Conservation (phyloP, 202 grass and related monocot genomes). For the Schoenoplectus triqueter region DNA sequence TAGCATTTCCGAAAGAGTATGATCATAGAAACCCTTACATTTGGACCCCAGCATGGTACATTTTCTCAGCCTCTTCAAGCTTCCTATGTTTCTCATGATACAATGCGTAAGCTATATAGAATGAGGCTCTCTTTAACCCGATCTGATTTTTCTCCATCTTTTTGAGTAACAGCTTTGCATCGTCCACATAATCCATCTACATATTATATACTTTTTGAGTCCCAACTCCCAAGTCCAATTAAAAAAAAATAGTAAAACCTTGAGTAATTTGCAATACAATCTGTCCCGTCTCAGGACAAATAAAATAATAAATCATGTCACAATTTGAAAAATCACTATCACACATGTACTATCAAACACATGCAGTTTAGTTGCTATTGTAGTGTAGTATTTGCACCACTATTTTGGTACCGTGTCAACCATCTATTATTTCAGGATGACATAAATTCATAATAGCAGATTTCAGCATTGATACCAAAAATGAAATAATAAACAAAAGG, state of each 20-base stretch:
- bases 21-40: conserved; percentile 56
- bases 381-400: not conserved
- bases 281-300: no score
- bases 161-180: conserved; percentile 80
- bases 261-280: no score
- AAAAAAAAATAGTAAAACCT: not conserved
- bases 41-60: conserved; percentile 71
- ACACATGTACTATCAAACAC: not conserved
- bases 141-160: conserved; percentile 81
- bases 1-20: not conserved
- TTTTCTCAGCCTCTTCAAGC: conserved; percentile 62
- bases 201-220: not conserved
- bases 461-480: no score
- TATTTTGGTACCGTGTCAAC: no score
- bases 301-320: no score
- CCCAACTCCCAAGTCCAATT: not conserved
- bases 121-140: conserved; percentile 71
- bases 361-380: not conserved
- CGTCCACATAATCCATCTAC: conserved; percentile 90
- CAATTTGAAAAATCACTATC: no score
- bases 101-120: conserved; percentile 86
- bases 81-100: conserved; percentile 91
- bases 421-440: no score
- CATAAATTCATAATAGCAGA: no score
- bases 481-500: not conserved